These are phyloP conservation scores for bread wheat (Triticum aestivum) DNA, from an alignment of 176 grass and related monocot genomes.

Conservation along the genomic window IWGSC_CS_RefSeq_v2.1 NC_057813.1:181951209-181951708, in stretches of 20 bases:
- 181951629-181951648: constrained; percentile 65
- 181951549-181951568: neutral
- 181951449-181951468: neutral
- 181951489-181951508: constrained; percentile 6
- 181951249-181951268: neutral
- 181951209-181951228: neutral
- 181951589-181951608: constrained; percentile 80
- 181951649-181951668: constrained; percentile 89
- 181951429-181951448: constrained; percentile 15
- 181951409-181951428: neutral
- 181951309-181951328: constrained; percentile 5
- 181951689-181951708: constrained; percentile 90
- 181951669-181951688: constrained; percentile 85
- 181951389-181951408: neutral
- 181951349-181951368: neutral
- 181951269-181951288: neutral
- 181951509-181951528: constrained; percentile 8
- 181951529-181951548: neutral
- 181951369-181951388: neutral
- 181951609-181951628: constrained; percentile 94
- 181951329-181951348: neutral
- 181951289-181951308: too few relatives aligned
- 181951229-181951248: constrained; percentile 5
- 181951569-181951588: constrained; percentile 75
- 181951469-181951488: neutral